These are phyloP conservation scores for Leptomonas seymouri DNA, from an alignment of 208 protist species.

Conservation along the genomic window DNA sequence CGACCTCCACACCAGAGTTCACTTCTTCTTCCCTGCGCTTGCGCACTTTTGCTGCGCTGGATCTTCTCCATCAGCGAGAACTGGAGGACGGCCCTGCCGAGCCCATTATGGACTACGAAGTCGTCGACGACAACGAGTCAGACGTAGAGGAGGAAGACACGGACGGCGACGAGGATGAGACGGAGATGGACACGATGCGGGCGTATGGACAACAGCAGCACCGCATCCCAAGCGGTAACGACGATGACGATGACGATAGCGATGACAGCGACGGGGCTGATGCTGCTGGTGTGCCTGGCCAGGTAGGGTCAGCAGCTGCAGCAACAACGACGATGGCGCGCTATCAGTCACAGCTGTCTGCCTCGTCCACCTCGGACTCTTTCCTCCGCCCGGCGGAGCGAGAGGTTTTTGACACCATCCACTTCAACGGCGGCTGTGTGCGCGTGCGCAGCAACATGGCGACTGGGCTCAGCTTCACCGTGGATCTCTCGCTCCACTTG, in stretches of 20 bases:
- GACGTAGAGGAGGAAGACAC: slow-evolving; percentile 34
- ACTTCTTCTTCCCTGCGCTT: slow-evolving; percentile 22
- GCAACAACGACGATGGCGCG: not conserved
- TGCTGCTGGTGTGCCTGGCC: not conserved
- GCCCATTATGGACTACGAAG: slow-evolving; percentile 19
- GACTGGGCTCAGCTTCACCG: slow-evolving; percentile 66
- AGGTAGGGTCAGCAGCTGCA: not conserved
- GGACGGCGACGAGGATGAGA: slow-evolving; percentile 25
- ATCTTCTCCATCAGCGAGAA: slow-evolving; percentile 12
- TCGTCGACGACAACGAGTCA: slow-evolving; percentile 30
- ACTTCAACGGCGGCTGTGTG: slow-evolving; percentile 74
- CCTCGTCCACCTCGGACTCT: slow-evolving; percentile 22
- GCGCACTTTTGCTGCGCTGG: slow-evolving; percentile 15
- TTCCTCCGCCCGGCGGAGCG: slow-evolving; percentile 15
- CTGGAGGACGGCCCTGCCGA: slow-evolving; percentile 9
- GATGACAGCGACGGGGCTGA: slow-evolving; percentile 15
- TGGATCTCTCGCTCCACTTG: slow-evolving; percentile 68
- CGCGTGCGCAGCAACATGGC: slow-evolving; percentile 42
- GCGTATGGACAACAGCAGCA: slow-evolving; percentile 5
- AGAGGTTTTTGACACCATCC: slow-evolving; percentile 53
- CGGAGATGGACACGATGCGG: slow-evolving; percentile 8
- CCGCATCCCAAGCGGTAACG: not conserved
- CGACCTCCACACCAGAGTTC: slow-evolving; percentile 3
- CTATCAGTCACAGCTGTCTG: slow-evolving; percentile 22
- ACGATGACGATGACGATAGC: slow-evolving; percentile 37